Base-by-base conservation (phyloP, 2,329 filamentous ascomycete genomes). In the Ceratocystis smalleyi region DNA sequence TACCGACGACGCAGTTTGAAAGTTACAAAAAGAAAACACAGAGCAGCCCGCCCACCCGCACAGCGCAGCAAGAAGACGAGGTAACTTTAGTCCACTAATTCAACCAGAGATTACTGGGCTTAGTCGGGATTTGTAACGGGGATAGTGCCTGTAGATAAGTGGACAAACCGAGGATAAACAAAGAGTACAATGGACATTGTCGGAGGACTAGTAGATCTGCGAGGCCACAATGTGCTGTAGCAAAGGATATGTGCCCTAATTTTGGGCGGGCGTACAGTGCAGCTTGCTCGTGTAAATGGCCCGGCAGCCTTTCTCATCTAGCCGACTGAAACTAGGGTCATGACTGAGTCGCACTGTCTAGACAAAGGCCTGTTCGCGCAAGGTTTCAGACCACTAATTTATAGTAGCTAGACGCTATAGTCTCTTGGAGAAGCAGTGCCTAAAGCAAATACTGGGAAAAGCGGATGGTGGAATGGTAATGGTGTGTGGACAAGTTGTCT, bases 361-460 rank as follows among this genome's bases (percentile, higher is more conserved):
- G 30, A 30, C 30, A 5, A 57, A 30, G 54, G 32, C 19, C 54
- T 30, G 30, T 30, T n/a, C 54, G 8, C 54, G 30, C 54, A 6
- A 32, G 17, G 54, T 57, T 57, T 57, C 27, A 57, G 54, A n/a
- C 54, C 54, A 57, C 27, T 17, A 57, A 57, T 57, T 57, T 19
- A 57, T 57, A 57, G 15, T 19, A 32, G 27, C 27, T 30, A 30
- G 54, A 10, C 30, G 8, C 27, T 57, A 57, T 57, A 35, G n/a
- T n/a, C 35, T 40, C 35, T 40, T 40, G 35, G 35, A 40, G 8
- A 12, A 12, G 35, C 35, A 15, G 1, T 24, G 27, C 54, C 27
- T 30, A 32, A 19, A 57, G 15, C 10, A 32, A n/a, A n/a, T 8
- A 5, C 35, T 15, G 54, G 15, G 15, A 57, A 57, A 30, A n/a